Evolutionary conservation across 148 eudicot species (phyloP).

Genomic region (Rhododendron kiyosumense): DNA sequence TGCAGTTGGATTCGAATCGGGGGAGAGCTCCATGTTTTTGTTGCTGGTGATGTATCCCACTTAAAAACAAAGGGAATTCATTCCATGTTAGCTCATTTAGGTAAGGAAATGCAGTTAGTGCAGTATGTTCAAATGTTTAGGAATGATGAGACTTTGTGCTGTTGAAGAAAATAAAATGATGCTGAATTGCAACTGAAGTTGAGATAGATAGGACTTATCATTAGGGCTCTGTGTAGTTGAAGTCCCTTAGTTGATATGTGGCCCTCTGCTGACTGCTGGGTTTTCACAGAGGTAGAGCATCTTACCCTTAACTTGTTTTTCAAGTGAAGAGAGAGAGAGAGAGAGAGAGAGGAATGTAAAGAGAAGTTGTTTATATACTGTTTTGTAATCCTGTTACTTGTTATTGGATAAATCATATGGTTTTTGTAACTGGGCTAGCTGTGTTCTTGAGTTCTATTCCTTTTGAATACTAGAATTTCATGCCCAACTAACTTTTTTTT

Average conservation of each 20-base stretch:
- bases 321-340: no score
- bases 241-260: not conserved
- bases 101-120: conserved; percentile 24
- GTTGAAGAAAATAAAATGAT: not conserved
- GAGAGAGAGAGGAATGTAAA: not conserved
- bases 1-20: conserved; percentile 54
- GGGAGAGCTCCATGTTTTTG: conserved; percentile 34
- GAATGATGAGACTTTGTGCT: not conserved
- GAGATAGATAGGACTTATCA: not conserved
- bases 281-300: not conserved
- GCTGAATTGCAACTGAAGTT: not conserved
- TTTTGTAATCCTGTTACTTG: no score
- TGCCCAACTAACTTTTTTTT: no score
- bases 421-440: no score
- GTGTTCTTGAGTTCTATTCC: no score
- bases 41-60: conserved; percentile 39
- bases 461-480: no score
- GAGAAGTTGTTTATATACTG: no score
- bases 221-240: not conserved
- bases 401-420: no score
- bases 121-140: not conserved
- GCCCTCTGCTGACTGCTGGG: not conserved
- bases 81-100: conserved; percentile 23
- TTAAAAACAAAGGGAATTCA: conserved; percentile 28
- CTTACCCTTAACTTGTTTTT: not conserved